Percentiles rank a stretch among this genome's conserved stretches.
phyloP scores from a whole-genome alignment of 2,329 filamentous ascomycete genomes.

The Zasmidium angulare region DNA sequence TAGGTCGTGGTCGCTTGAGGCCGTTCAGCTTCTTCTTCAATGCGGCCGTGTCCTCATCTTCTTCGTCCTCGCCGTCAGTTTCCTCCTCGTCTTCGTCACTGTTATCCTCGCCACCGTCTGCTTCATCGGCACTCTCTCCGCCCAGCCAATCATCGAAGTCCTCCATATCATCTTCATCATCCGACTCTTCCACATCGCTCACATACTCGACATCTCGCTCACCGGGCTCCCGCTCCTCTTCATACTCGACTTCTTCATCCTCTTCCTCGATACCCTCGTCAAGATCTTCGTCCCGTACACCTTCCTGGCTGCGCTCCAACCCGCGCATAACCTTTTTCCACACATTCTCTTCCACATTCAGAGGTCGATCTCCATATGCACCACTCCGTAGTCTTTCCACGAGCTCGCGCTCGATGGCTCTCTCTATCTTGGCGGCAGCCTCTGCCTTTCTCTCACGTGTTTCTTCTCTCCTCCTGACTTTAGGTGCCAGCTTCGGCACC shows the following conservation, averaged over 20 bases:
- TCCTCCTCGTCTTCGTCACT: conserved; percentile 48
- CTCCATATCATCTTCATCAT: conserved; percentile 76
- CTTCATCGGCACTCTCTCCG: conserved; percentile 59
- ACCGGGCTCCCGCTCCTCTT: conserved; percentile 62
- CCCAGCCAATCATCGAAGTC: conserved; percentile 95
- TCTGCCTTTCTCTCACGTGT: conserved; percentile 51
- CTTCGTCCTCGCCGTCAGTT: conserved; percentile 46
- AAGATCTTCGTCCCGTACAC: conserved; percentile 78
- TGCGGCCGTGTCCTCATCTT: conserved; percentile 54
- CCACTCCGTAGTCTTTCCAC: conserved; percentile 88
- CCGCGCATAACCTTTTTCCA: conserved; percentile 97
- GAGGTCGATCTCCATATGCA: conserved; percentile 88
- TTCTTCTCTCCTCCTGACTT: conserved; percentile 62
- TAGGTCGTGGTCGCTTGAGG: conserved; percentile 58
- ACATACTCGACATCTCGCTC: conserved; percentile 86
- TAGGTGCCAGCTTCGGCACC: conserved; percentile 86
- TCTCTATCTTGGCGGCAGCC: conserved; percentile 82
- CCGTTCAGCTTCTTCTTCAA: conserved; percentile 57
- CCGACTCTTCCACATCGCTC: conserved; percentile 73
- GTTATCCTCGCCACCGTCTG: conserved; percentile 46
- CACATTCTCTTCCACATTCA: conserved; percentile 91
- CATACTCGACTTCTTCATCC: conserved; percentile 63
- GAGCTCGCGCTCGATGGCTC: conserved; percentile 91
- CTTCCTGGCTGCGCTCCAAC: conserved; percentile 84
- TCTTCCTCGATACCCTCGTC: conserved; percentile 84